phyloP scores from a whole-genome alignment of 106 monocot genomes.

The Platanthera zijinensis region DNA sequence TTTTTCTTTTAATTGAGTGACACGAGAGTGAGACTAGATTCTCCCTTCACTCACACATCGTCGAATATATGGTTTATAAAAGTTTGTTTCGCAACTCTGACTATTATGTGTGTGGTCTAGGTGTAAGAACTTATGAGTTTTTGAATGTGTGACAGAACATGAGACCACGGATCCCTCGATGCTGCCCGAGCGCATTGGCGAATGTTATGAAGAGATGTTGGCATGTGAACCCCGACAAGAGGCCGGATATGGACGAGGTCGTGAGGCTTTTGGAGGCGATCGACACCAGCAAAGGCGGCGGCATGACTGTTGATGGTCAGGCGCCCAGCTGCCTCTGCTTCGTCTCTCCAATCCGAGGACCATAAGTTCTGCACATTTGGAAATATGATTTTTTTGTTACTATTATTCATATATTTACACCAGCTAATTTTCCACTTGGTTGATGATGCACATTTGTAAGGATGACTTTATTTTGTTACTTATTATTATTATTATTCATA shows the following conservation, averaged over 20 bases:
- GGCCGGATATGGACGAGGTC: slow-evolving; percentile 67
- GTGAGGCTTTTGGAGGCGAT: slow-evolving; percentile 51
- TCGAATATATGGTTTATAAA: too few relatives aligned
- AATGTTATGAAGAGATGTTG: slow-evolving; percentile 53
- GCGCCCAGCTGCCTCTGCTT: not conserved
- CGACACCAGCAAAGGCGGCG: slow-evolving; percentile 54
- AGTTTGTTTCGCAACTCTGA: too few relatives aligned
- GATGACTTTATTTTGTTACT: too few relatives aligned
- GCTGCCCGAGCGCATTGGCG: slow-evolving; percentile 43
- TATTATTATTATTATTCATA: too few relatives aligned
- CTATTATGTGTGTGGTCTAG: not conserved
- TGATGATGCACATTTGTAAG: too few relatives aligned
- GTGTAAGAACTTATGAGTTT: not conserved
- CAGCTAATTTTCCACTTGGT: too few relatives aligned
- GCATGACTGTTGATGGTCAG: slow-evolving; percentile 51
- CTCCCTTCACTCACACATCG: too few relatives aligned
- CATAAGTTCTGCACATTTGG: not conserved
- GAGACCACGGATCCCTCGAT: slow-evolving; percentile 56
- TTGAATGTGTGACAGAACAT: slow-evolving; percentile 28
- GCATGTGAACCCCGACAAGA: slow-evolving; percentile 48
- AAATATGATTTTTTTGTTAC: too few relatives aligned
- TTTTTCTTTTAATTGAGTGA: too few relatives aligned
- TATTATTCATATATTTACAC: too few relatives aligned
- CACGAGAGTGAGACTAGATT: too few relatives aligned
- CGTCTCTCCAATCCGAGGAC: not conserved